Base-by-base conservation (phyloP, 768 basidiomycete species). In the Lentinula sp. region DNA sequence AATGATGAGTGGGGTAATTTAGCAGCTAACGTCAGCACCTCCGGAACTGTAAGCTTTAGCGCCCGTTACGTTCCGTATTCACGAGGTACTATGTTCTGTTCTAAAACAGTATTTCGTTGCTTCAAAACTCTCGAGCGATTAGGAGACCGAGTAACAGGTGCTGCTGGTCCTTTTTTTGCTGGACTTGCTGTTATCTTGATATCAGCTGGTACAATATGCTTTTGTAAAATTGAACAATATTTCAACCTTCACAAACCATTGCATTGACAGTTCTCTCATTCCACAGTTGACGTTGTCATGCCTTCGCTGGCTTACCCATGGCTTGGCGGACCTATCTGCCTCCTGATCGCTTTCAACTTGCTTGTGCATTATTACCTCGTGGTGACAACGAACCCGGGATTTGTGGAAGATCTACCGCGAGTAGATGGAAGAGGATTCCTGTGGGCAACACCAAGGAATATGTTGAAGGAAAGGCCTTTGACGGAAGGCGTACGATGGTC, bases 101-200 rank as follows among this genome's bases (percentile, higher is more conserved):
- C 81, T 4, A 70, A 74, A 56, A 66, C 70, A 35, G 81, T 84
- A 9, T 82, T 83, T 62, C 73, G 76, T 45, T 84, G 82, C 71
- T 83, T 82, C 70, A 80, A 78, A 68, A 68, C 76, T 13, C 70
- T 95, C 12, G 95, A 98, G 75, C 76, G 85, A 57, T 72, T 77
- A 53, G 95, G 83, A 5, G 93, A 97, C 71, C 77, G 81, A 65
- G 67, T 96, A 42, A 97, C 93, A 0, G 93, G 95, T 57, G 89
- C 91, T 57, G 95, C 92, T 35, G 96, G 96, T 0, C 96, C 95
- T 0, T 84, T 89, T 68, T 98, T 98, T 70, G 85, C 98, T 42
- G 81, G 76, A 0, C 76, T 96, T n/a, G 95, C 93, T 4, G 77
- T 88, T 59, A 67, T 85, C 6, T 79, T 98, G 32, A 86, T 95